Percentiles rank a stretch among this genome's conserved stretches.
phyloP scores from a whole-genome alignment of 768 basidiomycete species.

The Suillus lakei region DNA sequence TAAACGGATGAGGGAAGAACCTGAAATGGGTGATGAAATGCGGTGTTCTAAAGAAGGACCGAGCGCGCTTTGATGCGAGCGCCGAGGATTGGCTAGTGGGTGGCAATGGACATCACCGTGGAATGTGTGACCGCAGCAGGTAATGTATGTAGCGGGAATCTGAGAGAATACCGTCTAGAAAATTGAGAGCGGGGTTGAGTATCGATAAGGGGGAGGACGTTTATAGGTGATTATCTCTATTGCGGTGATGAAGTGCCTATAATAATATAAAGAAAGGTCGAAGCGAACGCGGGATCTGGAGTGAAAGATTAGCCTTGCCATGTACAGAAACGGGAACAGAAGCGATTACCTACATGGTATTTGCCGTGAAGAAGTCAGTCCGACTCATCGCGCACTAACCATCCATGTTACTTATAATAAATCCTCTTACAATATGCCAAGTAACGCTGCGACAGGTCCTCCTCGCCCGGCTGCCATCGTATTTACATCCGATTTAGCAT shows the following conservation, averaged over 20 bases:
- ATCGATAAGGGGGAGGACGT: too few relatives aligned
- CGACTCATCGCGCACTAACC: too few relatives aligned
- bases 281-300: too few relatives aligned
- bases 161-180: constrained; percentile 2
- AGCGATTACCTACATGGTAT: neutral
- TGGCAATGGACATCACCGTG: constrained; percentile 32
- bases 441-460: too few relatives aligned
- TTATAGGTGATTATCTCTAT: too few relatives aligned
- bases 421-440: too few relatives aligned
- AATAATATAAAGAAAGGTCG: neutral
- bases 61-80: constrained; percentile 25
- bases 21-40: constrained; percentile 16
- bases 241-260: neutral
- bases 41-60: constrained; percentile 28
- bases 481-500: too few relatives aligned
- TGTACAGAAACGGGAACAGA: constrained; percentile 7
- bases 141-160: constrained; percentile 24
- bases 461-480: too few relatives aligned
- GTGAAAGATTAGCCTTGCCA: constrained; percentile 13
- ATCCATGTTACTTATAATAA: too few relatives aligned
- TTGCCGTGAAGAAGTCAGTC: too few relatives aligned
- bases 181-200: neutral
- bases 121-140: constrained; percentile 13
- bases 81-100: constrained; percentile 12
- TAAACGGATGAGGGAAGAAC: constrained; percentile 14